Base-by-base conservation (phyloP, 192 early-diverging fungal species). In the Chytriomyces hyalinus region DNA sequence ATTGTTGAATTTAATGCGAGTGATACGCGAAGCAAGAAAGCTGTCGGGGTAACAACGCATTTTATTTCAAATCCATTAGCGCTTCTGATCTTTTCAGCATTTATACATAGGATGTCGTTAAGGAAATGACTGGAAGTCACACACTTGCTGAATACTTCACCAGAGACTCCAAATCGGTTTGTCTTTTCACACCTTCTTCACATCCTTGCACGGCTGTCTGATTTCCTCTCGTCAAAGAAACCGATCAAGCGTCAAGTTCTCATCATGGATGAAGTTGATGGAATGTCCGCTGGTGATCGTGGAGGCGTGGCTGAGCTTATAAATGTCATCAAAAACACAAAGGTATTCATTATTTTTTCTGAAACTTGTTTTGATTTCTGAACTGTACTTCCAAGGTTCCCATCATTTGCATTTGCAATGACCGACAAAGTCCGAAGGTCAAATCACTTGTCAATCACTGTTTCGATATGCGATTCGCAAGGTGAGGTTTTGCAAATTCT, bases 201-300 rank as follows among this genome's bases (percentile, higher is more conserved):
- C 26, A 26, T 46, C 53, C 43, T n/a, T 2, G 63, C 63, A 26
- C 24, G 17, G 28, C 67, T 70, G 44, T 48, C 46, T 36, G n/a
- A 53, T 73, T 15, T 62, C 43, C 20, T 73, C 10, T 57, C n/a
- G 13, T 15, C 5, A 65, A 8, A 57, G 26, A 57, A 44, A 26
- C 11, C 9, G 9, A 67, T 61, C 44, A 84, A 83, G 57, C 51
- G 71, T 63, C 80, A 83, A 44, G 88, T 97, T 0, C 81, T 99
- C 6, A 93, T 99, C 53, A 99, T 99, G 98, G 98, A 99, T 84
- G 98, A 99, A 80, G 95, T 98, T 0, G 98, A 99, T 81, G 98
- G 98, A 45, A 99, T 99, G 98, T 94, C 96, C 6, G 92, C 89
- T 48, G 96, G 97, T 24, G 98, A 99, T 81, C 90, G 96, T 48